Conservation (phyloP, 75 land plant genomes). For the Selaginella tamariscina region DNA sequence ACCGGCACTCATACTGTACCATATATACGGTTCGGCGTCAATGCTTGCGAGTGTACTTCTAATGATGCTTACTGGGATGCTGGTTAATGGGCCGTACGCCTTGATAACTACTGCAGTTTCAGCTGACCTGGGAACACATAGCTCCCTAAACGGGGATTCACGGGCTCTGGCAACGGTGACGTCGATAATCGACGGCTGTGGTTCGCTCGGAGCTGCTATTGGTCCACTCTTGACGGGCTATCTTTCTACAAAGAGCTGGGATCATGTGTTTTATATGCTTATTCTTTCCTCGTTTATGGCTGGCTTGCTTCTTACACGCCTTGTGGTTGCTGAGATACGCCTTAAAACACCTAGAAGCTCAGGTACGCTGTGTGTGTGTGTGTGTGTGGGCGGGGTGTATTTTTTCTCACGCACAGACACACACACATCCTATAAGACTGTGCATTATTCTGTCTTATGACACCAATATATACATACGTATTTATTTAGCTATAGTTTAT, state of each 20-base stretch:
- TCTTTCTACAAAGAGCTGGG: conserved; percentile 39
- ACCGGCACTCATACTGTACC: conserved; percentile 46
- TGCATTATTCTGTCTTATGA: no score
- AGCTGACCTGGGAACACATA: conserved; percentile 78
- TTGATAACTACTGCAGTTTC: conserved; percentile 86
- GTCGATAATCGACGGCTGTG: conserved; percentile 83
- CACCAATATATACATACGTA: no score
- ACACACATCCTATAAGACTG: no score
- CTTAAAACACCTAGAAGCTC: no score
- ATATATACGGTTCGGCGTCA: conserved; percentile 42
- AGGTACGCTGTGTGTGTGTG: no score
- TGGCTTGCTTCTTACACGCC: not conserved
- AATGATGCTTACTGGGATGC: conserved; percentile 61
- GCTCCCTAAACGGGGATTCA: conserved; percentile 61
- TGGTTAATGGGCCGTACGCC: conserved; percentile 82
- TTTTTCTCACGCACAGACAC: no score
- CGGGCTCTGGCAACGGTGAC: conserved; percentile 80
- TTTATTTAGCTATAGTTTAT: no score
- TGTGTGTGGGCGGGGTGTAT: no score
- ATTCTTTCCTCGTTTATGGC: not conserved
- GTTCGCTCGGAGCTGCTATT: conserved; percentile 76
- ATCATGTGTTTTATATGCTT: conserved; percentile 35
- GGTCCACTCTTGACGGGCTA: conserved; percentile 71
- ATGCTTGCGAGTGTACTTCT: conserved; percentile 34
- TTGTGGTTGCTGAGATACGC: not conserved